Base-by-base conservation (phyloP, 2,329 filamentous ascomycete species). In the Xylariales sp. region DNA sequence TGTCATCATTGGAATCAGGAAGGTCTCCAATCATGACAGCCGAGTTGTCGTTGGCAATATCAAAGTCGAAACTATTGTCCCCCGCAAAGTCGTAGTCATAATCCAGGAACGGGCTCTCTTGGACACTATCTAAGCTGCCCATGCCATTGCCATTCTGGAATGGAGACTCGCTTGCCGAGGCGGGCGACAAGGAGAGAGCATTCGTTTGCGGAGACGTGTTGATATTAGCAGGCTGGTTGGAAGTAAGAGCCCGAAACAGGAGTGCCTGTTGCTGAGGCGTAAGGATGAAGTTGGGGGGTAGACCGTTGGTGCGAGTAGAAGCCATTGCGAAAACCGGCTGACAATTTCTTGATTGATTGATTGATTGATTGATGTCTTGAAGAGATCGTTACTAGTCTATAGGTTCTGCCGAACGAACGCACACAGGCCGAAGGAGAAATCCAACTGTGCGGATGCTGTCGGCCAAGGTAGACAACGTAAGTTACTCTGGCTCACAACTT, bases 21-120 rank as follows among this genome's bases (percentile, higher is more conserved):
- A 91, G 64, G 41, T 87, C 83, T 19, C 85, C 88, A 53, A 91
- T 90, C 76, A 93, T 79, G 45, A 78, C 74, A 40, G 75, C 70
- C 25, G 81, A 73, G 42, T 78, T 67, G 37, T 52, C 57, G 34
- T 69, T 62, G 44, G 65, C 65, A 33, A 73, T 70, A 39, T 88
- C 82, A 47, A 90, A 90, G 50, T 89, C 85, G 57, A 88, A 90
- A 56, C 72, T 82, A 24, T 75, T 76, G 53, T 90, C 85, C 42
- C 70, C 71, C 42, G 90, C 87, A 41, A 88, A 81, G 32, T 86
- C 82, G 47, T 85, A 83, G 48, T 85, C 81, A 52, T 89, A 93
- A 47, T 95, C 88, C 41, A 94, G 72, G 54, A 83, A 90, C 0
- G 90, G 88, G 46, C 85, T 93, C 33, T 89, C 85, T 21, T 88